phyloP scores from a whole-genome alignment of 2,329 filamentous ascomycete genomes.

The Xylaria sp. region DNA sequence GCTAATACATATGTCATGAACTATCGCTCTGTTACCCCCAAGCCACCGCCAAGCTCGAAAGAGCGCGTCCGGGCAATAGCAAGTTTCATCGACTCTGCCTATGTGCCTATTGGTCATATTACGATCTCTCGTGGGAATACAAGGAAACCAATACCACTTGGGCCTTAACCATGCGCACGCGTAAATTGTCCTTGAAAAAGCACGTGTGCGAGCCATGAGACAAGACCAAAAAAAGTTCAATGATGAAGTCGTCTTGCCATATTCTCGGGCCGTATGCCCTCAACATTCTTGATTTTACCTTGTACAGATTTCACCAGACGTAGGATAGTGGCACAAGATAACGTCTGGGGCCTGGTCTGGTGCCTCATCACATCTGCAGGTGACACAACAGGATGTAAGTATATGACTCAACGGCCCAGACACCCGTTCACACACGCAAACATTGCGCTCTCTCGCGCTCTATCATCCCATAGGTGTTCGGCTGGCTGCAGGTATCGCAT shows the following conservation, averaged over 20 bases:
- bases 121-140: constrained; percentile 4
- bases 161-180: neutral
- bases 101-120: constrained; percentile 16
- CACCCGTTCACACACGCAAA: neutral
- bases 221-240: constrained; percentile 1
- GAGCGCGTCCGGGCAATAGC: neutral
- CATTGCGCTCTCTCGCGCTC: neutral
- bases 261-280: constrained; percentile 8
- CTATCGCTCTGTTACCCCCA: neutral
- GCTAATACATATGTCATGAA: neutral
- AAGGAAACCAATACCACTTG: neutral
- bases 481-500: constrained; percentile 21
- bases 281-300: neutral
- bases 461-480: neutral
- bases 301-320: neutral
- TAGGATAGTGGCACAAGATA: constrained; percentile 12
- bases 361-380: constrained; percentile 24
- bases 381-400: constrained; percentile 24
- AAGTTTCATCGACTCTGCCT: neutral
- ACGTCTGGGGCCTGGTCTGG: constrained; percentile 13
- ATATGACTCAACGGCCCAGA: constrained; percentile 28
- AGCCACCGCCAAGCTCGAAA: neutral
- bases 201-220: constrained; percentile 25
- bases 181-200: neutral
- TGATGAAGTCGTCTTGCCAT: constrained; percentile 25